Evolutionary conservation across 2,329 filamentous ascomycete species (phyloP).

Genomic region (Clonostachys byssicola): DNA sequence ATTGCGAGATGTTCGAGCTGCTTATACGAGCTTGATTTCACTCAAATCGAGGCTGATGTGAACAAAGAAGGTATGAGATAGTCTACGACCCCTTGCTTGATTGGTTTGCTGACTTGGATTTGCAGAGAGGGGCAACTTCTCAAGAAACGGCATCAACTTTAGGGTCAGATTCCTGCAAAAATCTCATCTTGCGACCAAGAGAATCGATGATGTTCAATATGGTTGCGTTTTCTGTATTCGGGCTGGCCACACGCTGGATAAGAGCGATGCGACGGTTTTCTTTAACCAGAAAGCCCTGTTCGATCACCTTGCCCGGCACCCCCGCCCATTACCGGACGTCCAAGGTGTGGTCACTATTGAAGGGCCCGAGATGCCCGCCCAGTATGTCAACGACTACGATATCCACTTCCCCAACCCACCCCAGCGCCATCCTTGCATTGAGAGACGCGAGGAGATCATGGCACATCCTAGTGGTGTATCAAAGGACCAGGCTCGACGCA

Average conservation of each 20-base stretch:
- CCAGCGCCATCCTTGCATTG: constrained; percentile 31
- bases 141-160: constrained; percentile 39
- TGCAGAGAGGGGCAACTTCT: constrained; percentile 41
- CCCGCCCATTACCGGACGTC: constrained; percentile 45
- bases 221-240: constrained; percentile 51
- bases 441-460: constrained; percentile 31
- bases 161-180: constrained; percentile 53
- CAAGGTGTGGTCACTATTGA: constrained; percentile 45
- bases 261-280: constrained; percentile 54
- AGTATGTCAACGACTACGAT: constrained; percentile 46
- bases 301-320: constrained; percentile 46
- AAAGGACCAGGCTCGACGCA: constrained; percentile 39
- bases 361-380: constrained; percentile 27
- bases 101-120: background rate
- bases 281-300: constrained; percentile 49
- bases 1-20: constrained; percentile 50
- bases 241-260: constrained; percentile 41
- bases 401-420: constrained; percentile 40
- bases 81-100: background rate
- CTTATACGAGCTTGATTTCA: constrained; percentile 48
- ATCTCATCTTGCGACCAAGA: constrained; percentile 43
- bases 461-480: constrained; percentile 38
- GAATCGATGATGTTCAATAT: constrained; percentile 48
- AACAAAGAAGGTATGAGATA: constrained; percentile 36
- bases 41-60: constrained; percentile 45